phyloP scores from a whole-genome alignment of 2,329 filamentous ascomycete genomes.

The Elsinoe necatrix region DNA sequence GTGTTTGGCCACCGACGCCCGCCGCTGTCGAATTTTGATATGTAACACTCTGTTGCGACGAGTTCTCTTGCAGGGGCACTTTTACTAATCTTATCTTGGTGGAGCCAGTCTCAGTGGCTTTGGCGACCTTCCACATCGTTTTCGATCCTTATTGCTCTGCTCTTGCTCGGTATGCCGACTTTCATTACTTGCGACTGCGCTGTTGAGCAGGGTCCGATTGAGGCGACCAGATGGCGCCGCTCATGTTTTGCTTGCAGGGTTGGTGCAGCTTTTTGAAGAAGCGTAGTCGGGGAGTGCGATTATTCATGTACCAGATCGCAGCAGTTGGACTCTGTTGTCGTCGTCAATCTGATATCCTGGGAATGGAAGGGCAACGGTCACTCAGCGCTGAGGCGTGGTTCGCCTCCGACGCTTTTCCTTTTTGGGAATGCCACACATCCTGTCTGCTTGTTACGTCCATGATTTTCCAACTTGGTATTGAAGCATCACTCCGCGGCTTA shows the following conservation, averaged over 20 bases:
- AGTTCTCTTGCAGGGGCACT: background rate
- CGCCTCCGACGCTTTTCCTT: conserved; percentile 7
- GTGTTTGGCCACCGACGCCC: background rate
- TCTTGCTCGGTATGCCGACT: conserved; percentile 6
- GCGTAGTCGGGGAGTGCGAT: background rate
- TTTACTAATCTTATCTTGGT: conserved; percentile 11
- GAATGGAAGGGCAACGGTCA: background rate
- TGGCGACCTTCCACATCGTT: conserved; percentile 9
- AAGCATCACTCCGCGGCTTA: too few relatives aligned
- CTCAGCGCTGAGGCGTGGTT: conserved; percentile 5
- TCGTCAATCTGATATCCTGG: background rate
- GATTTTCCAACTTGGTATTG: too few relatives aligned
- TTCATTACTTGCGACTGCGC: background rate
- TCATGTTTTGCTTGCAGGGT: background rate
- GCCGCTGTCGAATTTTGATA: conserved; percentile 5
- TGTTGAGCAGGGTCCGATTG: conserved; percentile 3
- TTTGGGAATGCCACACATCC: background rate
- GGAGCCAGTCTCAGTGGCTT: background rate
- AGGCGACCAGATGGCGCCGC: background rate
- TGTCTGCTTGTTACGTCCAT: too few relatives aligned
- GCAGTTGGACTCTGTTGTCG: background rate
- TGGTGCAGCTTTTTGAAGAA: background rate
- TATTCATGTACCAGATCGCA: background rate
- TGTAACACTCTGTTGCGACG: background rate
- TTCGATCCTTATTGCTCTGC: background rate